A percentile compares a stretch with the other conserved stretches of the same genome.
phyloP scores from a whole-genome alignment of 75 land plant species.

The Cunninghamia lanceolata region DNA sequence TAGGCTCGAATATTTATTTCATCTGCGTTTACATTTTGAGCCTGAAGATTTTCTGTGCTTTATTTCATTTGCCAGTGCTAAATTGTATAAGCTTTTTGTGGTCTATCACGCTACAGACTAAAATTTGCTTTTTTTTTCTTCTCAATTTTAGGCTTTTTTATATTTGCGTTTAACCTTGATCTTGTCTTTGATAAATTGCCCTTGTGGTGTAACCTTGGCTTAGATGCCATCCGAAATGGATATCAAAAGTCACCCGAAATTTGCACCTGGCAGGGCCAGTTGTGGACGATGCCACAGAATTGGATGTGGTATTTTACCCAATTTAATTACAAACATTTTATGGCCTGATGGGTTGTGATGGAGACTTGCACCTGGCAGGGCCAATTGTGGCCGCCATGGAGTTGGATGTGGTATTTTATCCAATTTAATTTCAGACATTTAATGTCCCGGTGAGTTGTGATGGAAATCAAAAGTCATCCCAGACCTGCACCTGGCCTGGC shows the following conservation, averaged over 20 bases:
- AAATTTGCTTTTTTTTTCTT: neutral
- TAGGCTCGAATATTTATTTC: neutral
- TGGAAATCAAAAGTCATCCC: no score
- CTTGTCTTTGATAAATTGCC: neutral
- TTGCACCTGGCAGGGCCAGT: no score
- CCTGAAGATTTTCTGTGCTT: neutral
- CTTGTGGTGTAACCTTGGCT: neutral
- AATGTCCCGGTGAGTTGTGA: no score
- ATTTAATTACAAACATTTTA: no score
- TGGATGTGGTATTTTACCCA: no score
- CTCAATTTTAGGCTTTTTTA: neutral
- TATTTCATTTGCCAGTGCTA: no score
- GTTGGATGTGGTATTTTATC: neutral
- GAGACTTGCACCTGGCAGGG: no score
- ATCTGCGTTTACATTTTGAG: neutral
- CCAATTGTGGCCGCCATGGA: neutral
- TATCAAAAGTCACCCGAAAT: no score
- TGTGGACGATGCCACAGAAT: neutral
- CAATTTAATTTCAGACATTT: neutral
- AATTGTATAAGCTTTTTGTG: no score
- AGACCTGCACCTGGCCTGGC: no score
- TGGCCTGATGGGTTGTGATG: no score
- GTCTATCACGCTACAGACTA: neutral
- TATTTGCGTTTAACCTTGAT: neutral
- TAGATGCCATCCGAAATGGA: neutral